Conservation (phyloP, 2,329 filamentous ascomycete species). For the Paraphaeosphaeria minitans region DNA sequence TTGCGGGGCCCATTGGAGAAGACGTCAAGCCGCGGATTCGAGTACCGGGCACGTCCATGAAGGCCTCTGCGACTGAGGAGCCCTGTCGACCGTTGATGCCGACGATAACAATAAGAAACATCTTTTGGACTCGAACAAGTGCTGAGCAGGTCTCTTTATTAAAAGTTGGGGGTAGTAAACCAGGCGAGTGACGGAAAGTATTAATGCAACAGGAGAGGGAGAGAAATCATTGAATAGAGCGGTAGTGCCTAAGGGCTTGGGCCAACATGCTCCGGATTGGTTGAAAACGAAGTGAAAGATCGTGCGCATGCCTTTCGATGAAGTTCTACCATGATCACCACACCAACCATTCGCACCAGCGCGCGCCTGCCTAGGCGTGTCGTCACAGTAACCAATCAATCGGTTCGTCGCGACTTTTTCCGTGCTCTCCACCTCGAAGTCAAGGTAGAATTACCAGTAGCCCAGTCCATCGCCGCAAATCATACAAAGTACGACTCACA, state of each 20-base stretch:
- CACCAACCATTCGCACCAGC: background rate
- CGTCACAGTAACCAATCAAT: background rate
- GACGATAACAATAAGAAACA: constrained; percentile 4
- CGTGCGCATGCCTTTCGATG: background rate
- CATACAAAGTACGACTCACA: background rate
- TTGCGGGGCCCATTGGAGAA: background rate
- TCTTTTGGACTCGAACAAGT: background rate
- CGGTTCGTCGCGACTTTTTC: background rate
- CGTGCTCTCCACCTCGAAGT: background rate
- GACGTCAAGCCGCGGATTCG: constrained; percentile 9
- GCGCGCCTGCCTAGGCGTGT: background rate
- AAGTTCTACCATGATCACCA: too few species aligned
- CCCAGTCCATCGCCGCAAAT: background rate
- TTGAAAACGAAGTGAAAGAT: background rate
- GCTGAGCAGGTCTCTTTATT: background rate
- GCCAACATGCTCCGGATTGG: background rate
- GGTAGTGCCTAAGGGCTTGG: background rate
- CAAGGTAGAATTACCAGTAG: background rate
- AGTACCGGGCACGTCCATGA: background rate
- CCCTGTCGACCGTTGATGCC: constrained; percentile 12
- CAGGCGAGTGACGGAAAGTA: background rate
- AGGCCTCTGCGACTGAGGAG: constrained; percentile 10
- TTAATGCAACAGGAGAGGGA: background rate
- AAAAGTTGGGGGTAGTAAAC: background rate
- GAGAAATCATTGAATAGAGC: background rate